Percentiles rank a stretch among this genome's conserved stretches.
Evolutionary conservation across 2,329 filamentous ascomycete species (phyloP).

Genomic region (Aspergillus pseudoterreus): DNA sequence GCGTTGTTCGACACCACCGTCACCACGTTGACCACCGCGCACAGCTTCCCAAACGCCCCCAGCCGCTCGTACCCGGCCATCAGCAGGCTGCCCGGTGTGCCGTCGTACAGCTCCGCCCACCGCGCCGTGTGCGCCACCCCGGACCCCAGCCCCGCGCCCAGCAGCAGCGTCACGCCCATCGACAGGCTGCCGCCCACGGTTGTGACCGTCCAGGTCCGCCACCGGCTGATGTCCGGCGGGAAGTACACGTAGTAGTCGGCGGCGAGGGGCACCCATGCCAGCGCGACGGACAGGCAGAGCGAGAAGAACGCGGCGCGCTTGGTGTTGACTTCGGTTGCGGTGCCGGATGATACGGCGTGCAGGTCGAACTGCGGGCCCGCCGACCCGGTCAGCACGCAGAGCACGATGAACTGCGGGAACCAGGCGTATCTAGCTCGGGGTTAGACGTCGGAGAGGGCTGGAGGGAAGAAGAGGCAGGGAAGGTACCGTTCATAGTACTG

Average conservation of each 20-base stretch:
- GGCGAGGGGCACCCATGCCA: conserved; percentile 33
- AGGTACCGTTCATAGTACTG: conserved; percentile 42
- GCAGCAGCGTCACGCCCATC: conserved; percentile 33
- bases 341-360: conserved; percentile 24
- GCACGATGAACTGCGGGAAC: conserved; percentile 40
- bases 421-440: conserved; percentile 29
- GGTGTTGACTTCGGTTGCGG: conserved; percentile 26
- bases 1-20: conserved; percentile 44
- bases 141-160: conserved; percentile 42
- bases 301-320: conserved; percentile 38
- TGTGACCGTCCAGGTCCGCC: conserved; percentile 37
- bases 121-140: conserved; percentile 30
- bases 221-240: conserved; percentile 32
- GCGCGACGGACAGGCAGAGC: conserved; percentile 31
- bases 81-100: conserved; percentile 34
- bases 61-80: conserved; percentile 37
- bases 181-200: conserved; percentile 32
- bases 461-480: too few species aligned
- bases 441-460: neutral
- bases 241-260: conserved; percentile 47
- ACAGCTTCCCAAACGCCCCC: conserved; percentile 42
- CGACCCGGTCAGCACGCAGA: conserved; percentile 40
- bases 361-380: conserved; percentile 35
- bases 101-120: conserved; percentile 18
- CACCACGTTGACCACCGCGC: conserved; percentile 41